Evolutionary conservation across 441 rosid genomes (phyloP).

Genomic region (Euphorbia schlechtendalii): DNA sequence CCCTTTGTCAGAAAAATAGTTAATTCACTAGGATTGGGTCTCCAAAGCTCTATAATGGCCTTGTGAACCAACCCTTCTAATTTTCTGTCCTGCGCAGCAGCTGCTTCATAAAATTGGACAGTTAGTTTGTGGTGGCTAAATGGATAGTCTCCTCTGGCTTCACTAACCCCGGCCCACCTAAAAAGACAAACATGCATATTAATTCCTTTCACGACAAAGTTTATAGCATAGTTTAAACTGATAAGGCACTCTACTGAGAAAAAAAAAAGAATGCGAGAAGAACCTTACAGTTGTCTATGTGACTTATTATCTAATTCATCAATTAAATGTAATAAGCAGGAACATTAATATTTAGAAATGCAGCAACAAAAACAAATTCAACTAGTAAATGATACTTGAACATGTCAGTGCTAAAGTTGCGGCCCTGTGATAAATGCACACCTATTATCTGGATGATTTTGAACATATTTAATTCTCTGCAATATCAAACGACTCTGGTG

Average conservation of each 20-base stretch:
- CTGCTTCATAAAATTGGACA: constrained; percentile 93
- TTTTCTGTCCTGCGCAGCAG: constrained; percentile 98
- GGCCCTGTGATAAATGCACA: constrained; percentile 24
- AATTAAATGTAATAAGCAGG: background rate
- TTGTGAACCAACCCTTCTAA: constrained; percentile 93
- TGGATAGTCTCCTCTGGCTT: constrained; percentile 98
- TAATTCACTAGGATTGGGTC: constrained; percentile 92
- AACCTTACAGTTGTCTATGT: background rate
- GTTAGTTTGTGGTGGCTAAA: constrained; percentile 98
- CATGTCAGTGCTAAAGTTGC: constrained; percentile 5
- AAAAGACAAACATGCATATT: constrained; percentile 20
- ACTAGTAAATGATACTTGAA: constrained; percentile 10
- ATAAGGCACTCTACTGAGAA: background rate
- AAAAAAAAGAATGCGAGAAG: background rate
- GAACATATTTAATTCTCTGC: constrained; percentile 83
- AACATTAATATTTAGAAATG: constrained; percentile 5
- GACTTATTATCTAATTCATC: background rate
- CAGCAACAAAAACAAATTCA: constrained; percentile 13
- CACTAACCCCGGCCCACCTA: constrained; percentile 99
- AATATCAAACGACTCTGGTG: constrained; percentile 90
- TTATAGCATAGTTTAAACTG: background rate
- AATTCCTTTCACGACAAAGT: constrained; percentile 4
- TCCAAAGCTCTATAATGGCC: constrained; percentile 98
- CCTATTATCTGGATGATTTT: constrained; percentile 70
- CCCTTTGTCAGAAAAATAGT: constrained; percentile 77